A percentile compares a stretch with the other conserved stretches of the same genome.
Evolutionary conservation across 257 asterid genomes (phyloP).

Genomic region (Lycium ferocissimum): DNA sequence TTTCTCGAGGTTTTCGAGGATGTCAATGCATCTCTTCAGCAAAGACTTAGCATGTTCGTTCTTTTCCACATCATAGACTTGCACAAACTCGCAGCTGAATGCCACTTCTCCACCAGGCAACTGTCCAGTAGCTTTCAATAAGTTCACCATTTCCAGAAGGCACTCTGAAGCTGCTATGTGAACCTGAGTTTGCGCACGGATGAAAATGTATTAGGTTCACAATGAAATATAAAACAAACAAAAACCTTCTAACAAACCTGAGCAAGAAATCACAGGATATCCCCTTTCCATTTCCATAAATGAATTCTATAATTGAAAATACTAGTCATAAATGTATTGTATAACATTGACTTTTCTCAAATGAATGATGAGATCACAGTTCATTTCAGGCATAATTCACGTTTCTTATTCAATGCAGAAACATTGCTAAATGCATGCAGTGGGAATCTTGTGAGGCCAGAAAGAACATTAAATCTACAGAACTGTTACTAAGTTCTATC

Average conservation of each 20-base stretch:
- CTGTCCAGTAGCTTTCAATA: constrained; percentile 44
- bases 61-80: constrained; percentile 66
- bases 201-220: constrained; percentile 5
- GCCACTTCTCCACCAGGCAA: constrained; percentile 46
- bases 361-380: background rate
- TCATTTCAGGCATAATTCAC: constrained; percentile 18
- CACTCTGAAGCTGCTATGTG: constrained; percentile 88
- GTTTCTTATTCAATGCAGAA: background rate
- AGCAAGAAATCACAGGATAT: constrained; percentile 12
- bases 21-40: constrained; percentile 69
- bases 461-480: background rate
- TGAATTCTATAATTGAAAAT: background rate
- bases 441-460: background rate
- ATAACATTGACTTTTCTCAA: background rate
- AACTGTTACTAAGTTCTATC: constrained; percentile 12
- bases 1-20: constrained; percentile 50
- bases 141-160: constrained; percentile 64
- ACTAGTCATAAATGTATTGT: background rate
- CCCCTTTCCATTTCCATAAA: background rate
- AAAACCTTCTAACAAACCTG: background rate
- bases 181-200: constrained; percentile 59
- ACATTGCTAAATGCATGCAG: background rate
- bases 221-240: background rate
- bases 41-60: constrained; percentile 83
- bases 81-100: constrained; percentile 64